A percentile compares a stretch with the other conserved stretches of the same genome.
These are phyloP conservation scores for Cercospora canescens DNA, from an alignment of 2,329 filamentous ascomycete genomes.

Conservation along the genomic window DNA sequence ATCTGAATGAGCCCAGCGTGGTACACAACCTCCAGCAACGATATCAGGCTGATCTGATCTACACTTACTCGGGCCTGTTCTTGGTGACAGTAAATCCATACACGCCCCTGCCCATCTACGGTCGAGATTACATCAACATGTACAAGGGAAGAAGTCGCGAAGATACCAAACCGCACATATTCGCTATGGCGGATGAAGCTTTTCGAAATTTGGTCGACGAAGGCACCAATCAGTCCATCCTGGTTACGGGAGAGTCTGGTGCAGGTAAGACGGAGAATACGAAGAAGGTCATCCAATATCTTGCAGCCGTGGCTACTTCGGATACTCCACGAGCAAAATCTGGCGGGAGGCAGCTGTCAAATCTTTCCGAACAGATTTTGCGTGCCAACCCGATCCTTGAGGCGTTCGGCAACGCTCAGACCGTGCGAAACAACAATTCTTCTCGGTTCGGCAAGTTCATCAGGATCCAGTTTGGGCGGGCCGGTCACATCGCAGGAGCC, in stretches of 20 bases:
- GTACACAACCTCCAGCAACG: slow-evolving; percentile 95
- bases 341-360: slow-evolving; percentile 70
- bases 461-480: slow-evolving; percentile 86
- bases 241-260: slow-evolving; percentile 96
- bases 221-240: slow-evolving; percentile 92
- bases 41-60: slow-evolving; percentile 95
- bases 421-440: slow-evolving; percentile 96
- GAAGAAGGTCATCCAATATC: slow-evolving; percentile 98
- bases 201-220: slow-evolving; percentile 96
- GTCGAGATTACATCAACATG: slow-evolving; percentile 96
- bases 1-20: slow-evolving; percentile 95
- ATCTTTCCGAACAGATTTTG: slow-evolving; percentile 92
- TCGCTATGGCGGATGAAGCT: slow-evolving; percentile 94
- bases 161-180: slow-evolving; percentile 96
- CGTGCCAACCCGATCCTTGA: slow-evolving; percentile 96
- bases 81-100: slow-evolving; percentile 97
- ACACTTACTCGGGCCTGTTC: slow-evolving; percentile 95
- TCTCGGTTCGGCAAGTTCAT: slow-evolving; percentile 99
- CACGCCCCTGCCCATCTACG: slow-evolving; percentile 91
- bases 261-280: slow-evolving; percentile 99
- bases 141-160: slow-evolving; percentile 90
- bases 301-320: slow-evolving; percentile 87
- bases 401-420: slow-evolving; percentile 97
- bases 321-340: slow-evolving; percentile 65
- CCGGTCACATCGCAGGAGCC: slow-evolving; percentile 88